Evolutionary conservation across 2,329 filamentous ascomycete genomes (phyloP), one percentile per base, ranked within the genome.

Genomic region (Cordyceps cicadae): DNA sequence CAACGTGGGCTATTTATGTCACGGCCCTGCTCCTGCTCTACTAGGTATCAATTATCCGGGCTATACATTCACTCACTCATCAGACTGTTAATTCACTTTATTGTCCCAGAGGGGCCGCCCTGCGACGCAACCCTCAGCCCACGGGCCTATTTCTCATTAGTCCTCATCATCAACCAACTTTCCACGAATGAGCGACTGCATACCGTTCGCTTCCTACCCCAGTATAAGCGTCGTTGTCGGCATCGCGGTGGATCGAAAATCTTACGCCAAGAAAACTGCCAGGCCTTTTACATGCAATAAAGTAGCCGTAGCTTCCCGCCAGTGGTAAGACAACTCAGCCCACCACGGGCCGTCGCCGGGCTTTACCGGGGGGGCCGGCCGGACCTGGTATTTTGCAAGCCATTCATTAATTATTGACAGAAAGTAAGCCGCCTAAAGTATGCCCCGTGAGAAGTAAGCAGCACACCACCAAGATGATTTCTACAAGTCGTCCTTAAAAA

Each of bases 211-310:
- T 29, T 21, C 8, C 11, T 37, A 37, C 34, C 34, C 34, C 34
- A 37, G 34, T 14, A 11, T 37, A 37, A 37, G 34, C 34, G 9
- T 37, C 11, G 14, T 12, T 37, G 12, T 37, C 32, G 29, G 24
- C 12, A 24, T 34, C n/a, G 19, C 9, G 21, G 53, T 58, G 55
- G 55, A 58, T 58, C 55, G 46, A 57, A 19, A 58, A 58, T 58
- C 55, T 58, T 50, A 58, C 55, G 55, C 55, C 55, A 58, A 43
- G 52, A 19, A 14, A 32, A 39, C n/a, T 21, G 24, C 21, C 9
- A 14, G 26, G 51, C 34, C 6, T 24, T 32, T 19, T 19, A 15
- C 37, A n/a, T 2, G 34, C 5, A n/a, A 32, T 19, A 17, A 15
- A 29, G 37, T 8, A 12, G 39, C 39, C 8, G 52, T 37, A 24